phyloP scores from a whole-genome alignment of 1,284 basidiomycete genomes.

The Grifola frondosa region DNA sequence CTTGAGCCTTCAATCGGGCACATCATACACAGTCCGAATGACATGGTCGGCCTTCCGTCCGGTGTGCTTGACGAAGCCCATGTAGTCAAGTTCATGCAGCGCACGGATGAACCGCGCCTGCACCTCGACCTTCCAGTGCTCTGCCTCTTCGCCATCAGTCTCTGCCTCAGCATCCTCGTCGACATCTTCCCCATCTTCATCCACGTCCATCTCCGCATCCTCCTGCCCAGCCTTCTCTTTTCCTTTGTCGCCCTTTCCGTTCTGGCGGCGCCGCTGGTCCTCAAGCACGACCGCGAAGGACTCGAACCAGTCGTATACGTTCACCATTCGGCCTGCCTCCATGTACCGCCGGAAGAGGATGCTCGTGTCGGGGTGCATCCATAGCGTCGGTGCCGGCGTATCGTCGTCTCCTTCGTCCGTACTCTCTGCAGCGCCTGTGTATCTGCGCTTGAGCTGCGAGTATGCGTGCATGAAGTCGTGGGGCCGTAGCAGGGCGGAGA shows the following conservation, averaged over 20 bases:
- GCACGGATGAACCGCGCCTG: constrained; percentile 77
- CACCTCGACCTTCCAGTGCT: constrained; percentile 58
- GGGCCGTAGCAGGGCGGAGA: constrained; percentile 61
- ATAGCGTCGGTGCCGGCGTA: constrained; percentile 32
- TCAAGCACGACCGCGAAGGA: constrained; percentile 65
- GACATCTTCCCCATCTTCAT: constrained; percentile 21
- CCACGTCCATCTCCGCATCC: constrained; percentile 14
- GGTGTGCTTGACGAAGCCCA: constrained; percentile 78
- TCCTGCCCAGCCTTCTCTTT: constrained; percentile 8
- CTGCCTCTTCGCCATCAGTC: constrained; percentile 39
- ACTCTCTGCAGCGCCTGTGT: background rate
- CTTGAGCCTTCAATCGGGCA: too few relatives aligned
- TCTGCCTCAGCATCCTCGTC: constrained; percentile 34
- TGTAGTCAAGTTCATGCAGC: constrained; percentile 74
- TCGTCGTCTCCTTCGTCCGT: constrained; percentile 21
- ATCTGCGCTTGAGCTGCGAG: constrained; percentile 12
- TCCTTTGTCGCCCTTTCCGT: background rate
- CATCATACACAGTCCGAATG: constrained; percentile 63
- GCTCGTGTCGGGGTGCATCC: constrained; percentile 64
- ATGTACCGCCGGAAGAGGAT: constrained; percentile 75
- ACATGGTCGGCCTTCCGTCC: constrained; percentile 76
- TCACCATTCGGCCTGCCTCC: constrained; percentile 76
- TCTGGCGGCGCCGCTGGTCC: constrained; percentile 40
- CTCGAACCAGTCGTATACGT: constrained; percentile 81
- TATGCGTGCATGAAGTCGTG: constrained; percentile 43